Percentiles rank a stretch among this genome's conserved stretches.
These are phyloP conservation scores for Psilocybe tampanensis DNA, from an alignment of 768 basidiomycete genomes.

Conservation along the genomic window DNA sequence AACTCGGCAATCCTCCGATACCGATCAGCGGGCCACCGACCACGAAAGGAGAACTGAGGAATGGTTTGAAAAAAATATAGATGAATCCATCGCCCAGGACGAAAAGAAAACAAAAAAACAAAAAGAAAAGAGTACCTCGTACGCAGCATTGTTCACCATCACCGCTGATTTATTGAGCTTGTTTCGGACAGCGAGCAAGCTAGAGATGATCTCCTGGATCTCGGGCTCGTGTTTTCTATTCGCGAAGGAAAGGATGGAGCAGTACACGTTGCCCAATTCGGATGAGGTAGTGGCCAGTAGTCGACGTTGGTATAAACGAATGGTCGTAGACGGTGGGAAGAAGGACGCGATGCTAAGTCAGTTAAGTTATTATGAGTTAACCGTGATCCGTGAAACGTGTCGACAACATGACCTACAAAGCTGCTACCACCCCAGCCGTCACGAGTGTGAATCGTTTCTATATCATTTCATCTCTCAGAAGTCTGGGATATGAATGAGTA, in stretches of 20 bases:
- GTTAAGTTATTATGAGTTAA: too few species aligned
- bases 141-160: slow-evolving; percentile 59
- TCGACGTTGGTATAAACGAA: slow-evolving; percentile 71
- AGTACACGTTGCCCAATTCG: slow-evolving; percentile 74
- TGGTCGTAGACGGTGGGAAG: slow-evolving; percentile 75
- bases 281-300: slow-evolving; percentile 68
- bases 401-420: slow-evolving; percentile 57
- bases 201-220: slow-evolving; percentile 56
- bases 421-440: slow-evolving; percentile 69
- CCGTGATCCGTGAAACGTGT: too few species aligned
- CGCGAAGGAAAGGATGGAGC: slow-evolving; percentile 74
- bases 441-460: slow-evolving; percentile 74
- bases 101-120: neutral
- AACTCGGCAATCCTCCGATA: slow-evolving; percentile 71
- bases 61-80: too few species aligned
- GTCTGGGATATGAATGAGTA: neutral
- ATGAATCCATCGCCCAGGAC: too few species aligned
- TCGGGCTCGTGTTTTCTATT: slow-evolving; percentile 56
- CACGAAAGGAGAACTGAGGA: slow-evolving; percentile 78
- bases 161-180: slow-evolving; percentile 68
- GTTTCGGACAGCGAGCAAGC: slow-evolving; percentile 71
- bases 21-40: slow-evolving; percentile 79
- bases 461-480: neutral
- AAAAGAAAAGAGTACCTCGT: too few species aligned
- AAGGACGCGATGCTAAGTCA: slow-evolving; percentile 72